Evolutionary conservation across 176 grass and related monocot species (phyloP).

Genomic region (Tillandsia leiboldiana): DNA sequence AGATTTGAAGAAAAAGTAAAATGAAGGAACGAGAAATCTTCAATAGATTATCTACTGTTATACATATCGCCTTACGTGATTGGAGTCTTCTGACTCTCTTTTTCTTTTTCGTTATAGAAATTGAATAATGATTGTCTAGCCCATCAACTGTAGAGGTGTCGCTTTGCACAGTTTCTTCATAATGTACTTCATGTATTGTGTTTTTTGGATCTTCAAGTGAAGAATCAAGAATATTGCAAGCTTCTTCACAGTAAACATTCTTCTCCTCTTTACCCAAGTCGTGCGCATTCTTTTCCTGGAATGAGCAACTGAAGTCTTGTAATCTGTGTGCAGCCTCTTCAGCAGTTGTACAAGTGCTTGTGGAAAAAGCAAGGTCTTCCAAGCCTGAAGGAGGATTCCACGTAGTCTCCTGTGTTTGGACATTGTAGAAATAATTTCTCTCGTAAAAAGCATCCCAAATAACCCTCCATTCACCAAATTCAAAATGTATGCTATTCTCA

Average conservation of each 20-base stretch:
- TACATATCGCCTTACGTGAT: constrained; percentile 47
- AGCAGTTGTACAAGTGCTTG: constrained; percentile 22
- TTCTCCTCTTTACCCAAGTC: constrained; percentile 23
- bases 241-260: constrained; percentile 11
- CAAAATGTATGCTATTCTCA: constrained; percentile 30
- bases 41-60: constrained; percentile 18
- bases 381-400: constrained; percentile 74
- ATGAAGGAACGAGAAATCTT: constrained; percentile 2
- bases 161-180: constrained; percentile 25
- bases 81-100: constrained; percentile 63
- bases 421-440: constrained; percentile 74
- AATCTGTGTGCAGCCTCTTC: constrained; percentile 13
- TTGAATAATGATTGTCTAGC: constrained; percentile 24
- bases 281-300: constrained; percentile 25
- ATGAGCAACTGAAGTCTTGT: constrained; percentile 18
- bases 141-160: constrained; percentile 13
- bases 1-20: constrained; percentile 14
- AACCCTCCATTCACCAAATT: constrained; percentile 65
- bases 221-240: constrained; percentile 17
- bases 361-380: constrained; percentile 42
- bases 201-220: constrained; percentile 24
- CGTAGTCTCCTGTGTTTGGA: constrained; percentile 60
- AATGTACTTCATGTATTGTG: constrained; percentile 24
- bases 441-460: constrained; percentile 74
- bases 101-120: constrained; percentile 48